Evolutionary conservation across 2,329 filamentous ascomycete genomes (phyloP).

Genomic region (Xylaria digitata): DNA sequence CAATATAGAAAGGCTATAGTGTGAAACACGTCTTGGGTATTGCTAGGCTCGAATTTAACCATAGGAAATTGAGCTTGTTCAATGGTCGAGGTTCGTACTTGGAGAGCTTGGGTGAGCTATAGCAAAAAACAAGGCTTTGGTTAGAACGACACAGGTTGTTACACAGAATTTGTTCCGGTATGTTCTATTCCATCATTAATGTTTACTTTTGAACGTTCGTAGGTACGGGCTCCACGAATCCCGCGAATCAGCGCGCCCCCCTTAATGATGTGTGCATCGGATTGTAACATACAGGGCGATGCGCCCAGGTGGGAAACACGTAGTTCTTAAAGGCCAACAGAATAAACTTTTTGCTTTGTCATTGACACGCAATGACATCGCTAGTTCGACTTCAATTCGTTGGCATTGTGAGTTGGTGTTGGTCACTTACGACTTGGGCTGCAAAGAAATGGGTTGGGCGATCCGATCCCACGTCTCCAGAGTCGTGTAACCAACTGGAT

Average conservation of each 20-base stretch:
- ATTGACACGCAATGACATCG: slow-evolving; percentile 18
- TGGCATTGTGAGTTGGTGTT: slow-evolving; percentile 34
- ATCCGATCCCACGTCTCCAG: slow-evolving; percentile 35
- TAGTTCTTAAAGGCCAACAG: slow-evolving; percentile 19
- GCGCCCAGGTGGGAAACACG: slow-evolving; percentile 24
- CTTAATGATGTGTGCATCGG: background rate
- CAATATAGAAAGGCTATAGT: no score
- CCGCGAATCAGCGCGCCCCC: slow-evolving; percentile 13
- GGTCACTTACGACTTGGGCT: slow-evolving; percentile 31
- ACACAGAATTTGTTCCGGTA: background rate
- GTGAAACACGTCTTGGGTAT: no score
- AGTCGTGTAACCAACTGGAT: slow-evolving; percentile 30
- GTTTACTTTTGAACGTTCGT: background rate
- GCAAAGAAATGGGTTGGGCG: slow-evolving; percentile 30
- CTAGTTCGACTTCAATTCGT: slow-evolving; percentile 5
- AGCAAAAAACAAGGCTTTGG: background rate
- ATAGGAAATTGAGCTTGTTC: background rate
- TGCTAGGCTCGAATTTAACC: background rate
- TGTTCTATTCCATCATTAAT: background rate
- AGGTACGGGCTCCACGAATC: slow-evolving; percentile 21
- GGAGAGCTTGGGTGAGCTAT: background rate
- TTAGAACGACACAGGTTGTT: background rate
- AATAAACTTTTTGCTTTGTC: slow-evolving; percentile 18
- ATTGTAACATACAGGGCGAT: slow-evolving; percentile 22
- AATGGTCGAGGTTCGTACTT: background rate